Percentiles rank a stretch among this genome's conserved stretches.
These are phyloP conservation scores for Annulohypoxylon maeteangense DNA, from an alignment of 495 filamentous ascomycete genomes.

Conservation along the genomic window DNA sequence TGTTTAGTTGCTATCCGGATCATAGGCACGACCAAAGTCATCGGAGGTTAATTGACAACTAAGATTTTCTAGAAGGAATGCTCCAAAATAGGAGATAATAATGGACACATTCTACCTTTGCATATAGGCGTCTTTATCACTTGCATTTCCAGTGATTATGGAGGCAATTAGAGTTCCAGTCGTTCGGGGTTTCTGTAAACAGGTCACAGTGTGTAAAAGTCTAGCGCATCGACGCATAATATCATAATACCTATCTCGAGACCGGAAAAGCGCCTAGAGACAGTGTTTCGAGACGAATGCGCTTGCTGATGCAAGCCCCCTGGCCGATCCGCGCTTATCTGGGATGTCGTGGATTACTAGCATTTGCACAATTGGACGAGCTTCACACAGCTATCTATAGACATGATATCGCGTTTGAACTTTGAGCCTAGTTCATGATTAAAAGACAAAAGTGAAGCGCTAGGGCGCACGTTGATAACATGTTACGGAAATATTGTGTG, in stretches of 20 bases:
- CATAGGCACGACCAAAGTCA: neutral
- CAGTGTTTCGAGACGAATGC: constrained; percentile 18
- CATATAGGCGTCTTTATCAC: neutral
- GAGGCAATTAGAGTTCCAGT: neutral
- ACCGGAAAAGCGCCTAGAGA: constrained; percentile 19
- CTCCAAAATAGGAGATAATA: neutral
- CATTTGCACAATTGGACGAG: constrained; percentile 10
- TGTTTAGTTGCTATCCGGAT: neutral
- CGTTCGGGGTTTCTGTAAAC: no score
- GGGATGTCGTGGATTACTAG: neutral
- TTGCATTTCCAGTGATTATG: neutral
- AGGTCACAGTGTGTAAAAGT: neutral
- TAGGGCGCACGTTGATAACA: neutral
- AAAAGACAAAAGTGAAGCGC: neutral
- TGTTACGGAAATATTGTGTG: neutral
- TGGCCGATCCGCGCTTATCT: constrained; percentile 27
- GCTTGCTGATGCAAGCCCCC: constrained; percentile 34
- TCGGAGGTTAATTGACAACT: neutral
- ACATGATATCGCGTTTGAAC: neutral
- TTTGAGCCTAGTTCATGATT: neutral
- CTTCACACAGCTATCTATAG: neutral
- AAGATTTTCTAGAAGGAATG: neutral
- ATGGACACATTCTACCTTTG: neutral
- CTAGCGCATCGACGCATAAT: neutral
- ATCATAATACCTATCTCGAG: constrained; percentile 15